Conservation (phyloP, 352 stramenopile genomes). For the Proteromonas lacertae region DNA sequence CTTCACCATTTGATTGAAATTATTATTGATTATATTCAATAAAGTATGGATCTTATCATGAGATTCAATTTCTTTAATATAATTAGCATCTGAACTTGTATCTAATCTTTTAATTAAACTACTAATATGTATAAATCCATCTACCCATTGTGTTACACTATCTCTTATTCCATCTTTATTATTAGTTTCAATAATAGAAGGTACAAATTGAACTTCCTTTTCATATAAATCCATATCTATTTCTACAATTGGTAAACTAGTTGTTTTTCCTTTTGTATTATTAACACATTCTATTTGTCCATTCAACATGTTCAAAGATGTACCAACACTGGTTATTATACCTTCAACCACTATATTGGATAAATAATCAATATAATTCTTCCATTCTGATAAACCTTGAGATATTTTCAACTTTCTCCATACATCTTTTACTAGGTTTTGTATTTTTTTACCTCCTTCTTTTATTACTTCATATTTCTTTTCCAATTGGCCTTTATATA, state of each 20-base stretch:
- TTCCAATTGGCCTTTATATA: constrained; percentile 44
- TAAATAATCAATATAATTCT: constrained; percentile 14
- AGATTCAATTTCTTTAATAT: constrained; percentile 46
- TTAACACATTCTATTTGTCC: constrained; percentile 85
- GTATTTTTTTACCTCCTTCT: constrained; percentile 19
- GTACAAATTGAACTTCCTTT: neutral
- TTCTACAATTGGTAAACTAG: constrained; percentile 70
- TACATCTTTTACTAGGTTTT: constrained; percentile 40
- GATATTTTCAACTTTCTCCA: constrained; percentile 92
- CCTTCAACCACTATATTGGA: neutral
- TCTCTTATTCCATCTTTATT: constrained; percentile 5
- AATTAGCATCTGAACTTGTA: constrained; percentile 33
- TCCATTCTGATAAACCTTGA: constrained; percentile 85
- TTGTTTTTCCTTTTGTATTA: constrained; percentile 67
- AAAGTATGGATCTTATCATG: constrained; percentile 26
- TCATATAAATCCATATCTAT: constrained; percentile 88
- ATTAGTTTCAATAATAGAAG: neutral
- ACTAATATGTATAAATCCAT: constrained; percentile 8
- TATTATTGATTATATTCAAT: constrained; percentile 30
- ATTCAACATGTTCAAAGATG: constrained; percentile 68
- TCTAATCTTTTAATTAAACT: constrained; percentile 22
- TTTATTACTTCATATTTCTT: constrained; percentile 45
- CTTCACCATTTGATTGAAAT: constrained; percentile 31
- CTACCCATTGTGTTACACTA: constrained; percentile 10
- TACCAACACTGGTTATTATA: constrained; percentile 46